Conservation (phyloP, 2,329 filamentous ascomycete species). For the Didymosphaeria variabile region DNA sequence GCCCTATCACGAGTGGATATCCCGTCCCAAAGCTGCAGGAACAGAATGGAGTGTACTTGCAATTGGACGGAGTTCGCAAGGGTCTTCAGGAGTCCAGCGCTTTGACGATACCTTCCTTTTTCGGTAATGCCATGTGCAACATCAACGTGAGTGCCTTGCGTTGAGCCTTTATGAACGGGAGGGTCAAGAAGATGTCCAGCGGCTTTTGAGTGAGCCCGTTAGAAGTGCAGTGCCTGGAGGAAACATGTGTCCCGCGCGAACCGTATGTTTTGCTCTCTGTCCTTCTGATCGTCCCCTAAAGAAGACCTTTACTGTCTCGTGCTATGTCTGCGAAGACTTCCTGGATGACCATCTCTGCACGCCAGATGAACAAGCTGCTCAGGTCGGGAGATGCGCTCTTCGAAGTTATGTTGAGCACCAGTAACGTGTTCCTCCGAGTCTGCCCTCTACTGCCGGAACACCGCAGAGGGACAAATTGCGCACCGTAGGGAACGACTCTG, state of each 20-base stretch:
- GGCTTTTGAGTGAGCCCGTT: not conserved
- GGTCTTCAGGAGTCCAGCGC: conserved; percentile 6
- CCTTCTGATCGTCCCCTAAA: not conserved
- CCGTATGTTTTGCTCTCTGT: not conserved
- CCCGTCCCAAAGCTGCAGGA: conserved; percentile 17
- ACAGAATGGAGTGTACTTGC: conserved; percentile 4
- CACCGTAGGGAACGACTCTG: not conserved
- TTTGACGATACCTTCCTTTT: conserved; percentile 26
- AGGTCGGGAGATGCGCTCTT: not conserved
- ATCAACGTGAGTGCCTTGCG: conserved; percentile 12
- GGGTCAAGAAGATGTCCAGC: not conserved
- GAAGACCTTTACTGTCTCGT: not conserved
- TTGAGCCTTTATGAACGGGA: not conserved
- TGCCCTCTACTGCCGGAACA: not conserved
- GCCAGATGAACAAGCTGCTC: not conserved
- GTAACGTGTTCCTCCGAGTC: not conserved
- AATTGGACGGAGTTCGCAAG: conserved; percentile 11
- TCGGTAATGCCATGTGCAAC: conserved; percentile 22
- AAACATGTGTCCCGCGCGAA: not conserved
- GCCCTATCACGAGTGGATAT: conserved; percentile 11
- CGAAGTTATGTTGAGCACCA: not conserved
- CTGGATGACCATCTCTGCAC: not conserved
- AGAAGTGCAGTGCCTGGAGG: conserved; percentile 2
- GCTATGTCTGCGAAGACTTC: not conserved
- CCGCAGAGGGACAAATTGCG: not conserved